Evolutionary conservation across 495 filamentous ascomycete genomes (phyloP), one percentile per base, ranked within the genome.

Genomic region (Tuber melanosporum): DNA sequence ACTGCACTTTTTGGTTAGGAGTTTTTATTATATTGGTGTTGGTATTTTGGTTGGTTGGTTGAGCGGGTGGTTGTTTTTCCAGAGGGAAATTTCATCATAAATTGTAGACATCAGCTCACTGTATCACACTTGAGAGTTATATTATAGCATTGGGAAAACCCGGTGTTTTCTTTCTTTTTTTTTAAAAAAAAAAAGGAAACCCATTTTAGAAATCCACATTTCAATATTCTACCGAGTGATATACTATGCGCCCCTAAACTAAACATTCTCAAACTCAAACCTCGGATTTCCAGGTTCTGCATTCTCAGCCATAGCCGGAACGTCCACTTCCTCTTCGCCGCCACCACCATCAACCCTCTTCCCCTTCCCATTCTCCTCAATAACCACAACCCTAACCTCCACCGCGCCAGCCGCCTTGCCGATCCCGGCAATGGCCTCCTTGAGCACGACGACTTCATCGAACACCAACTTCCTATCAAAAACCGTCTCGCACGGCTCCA

Each of bases 381-480:
- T 90, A 62, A 87, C 86, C 42, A 93, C 84, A 76, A 94, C 84
- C 79, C 91, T 89, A 41, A 93, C 84, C 66, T 85, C 87, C 81
- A 87, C 89, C 74, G 90, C 87, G 1, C 91, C 91, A 10, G 91
- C 90, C 43, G 89, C 89, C 80, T 89, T 88, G 87, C 89, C 88
- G 82, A 91, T 79, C 74, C 86, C 87, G n/a, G 81, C 83, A 2
- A 88, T 77, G 86, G 91, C 90, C 80, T 91, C 88, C 78, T 85
- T 79, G 45, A 95, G 85, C 74, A 90, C 91, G 72, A 88, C 89
- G 22, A 91, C 85, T 86, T 99, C 95, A 78, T 97, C 92, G 83
- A 99, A 99, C 7, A 88, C 87, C 73, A 99, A 85, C 84, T 93
- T 93, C 74, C 94, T 86, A 36, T 93, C 89, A 80, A 98, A 91